Percentiles rank a stretch among this genome's conserved stretches.
Conservation (phyloP, 2,329 filamentous ascomycete species). For the Colletotrichum cordylinicola region DNA sequence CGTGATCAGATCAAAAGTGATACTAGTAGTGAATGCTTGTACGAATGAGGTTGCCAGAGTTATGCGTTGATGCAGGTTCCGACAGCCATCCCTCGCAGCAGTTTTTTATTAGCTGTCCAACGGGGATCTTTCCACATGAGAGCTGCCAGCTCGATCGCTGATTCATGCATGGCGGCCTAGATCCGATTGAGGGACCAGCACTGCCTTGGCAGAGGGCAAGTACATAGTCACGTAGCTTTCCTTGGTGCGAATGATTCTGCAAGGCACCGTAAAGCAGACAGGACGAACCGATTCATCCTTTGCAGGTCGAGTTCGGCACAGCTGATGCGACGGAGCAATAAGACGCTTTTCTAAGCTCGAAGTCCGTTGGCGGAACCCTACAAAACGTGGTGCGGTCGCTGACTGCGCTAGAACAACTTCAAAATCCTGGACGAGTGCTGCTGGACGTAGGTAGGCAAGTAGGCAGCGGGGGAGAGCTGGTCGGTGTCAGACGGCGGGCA, state of each 20-base stretch:
- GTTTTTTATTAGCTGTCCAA: background rate
- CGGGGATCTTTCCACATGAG: background rate
- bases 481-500: background rate
- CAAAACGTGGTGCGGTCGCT: background rate
- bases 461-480: background rate
- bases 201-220: background rate
- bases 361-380: background rate
- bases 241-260: background rate
- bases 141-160: background rate
- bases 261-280: background rate
- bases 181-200: background rate
- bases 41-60: background rate
- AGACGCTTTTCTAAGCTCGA: background rate
- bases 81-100: background rate
- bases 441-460: background rate
- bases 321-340: background rate
- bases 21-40: background rate
- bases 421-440: background rate
- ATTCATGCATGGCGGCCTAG: background rate
- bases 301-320: background rate
- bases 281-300: background rate
- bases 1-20: background rate
- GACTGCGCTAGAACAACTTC: background rate
- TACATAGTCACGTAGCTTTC: background rate
- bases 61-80: background rate